Percentiles rank a stretch among this genome's conserved stretches.
phyloP scores from a whole-genome alignment of 2,329 filamentous ascomycete species.

The Aspergillus caelatus region DNA sequence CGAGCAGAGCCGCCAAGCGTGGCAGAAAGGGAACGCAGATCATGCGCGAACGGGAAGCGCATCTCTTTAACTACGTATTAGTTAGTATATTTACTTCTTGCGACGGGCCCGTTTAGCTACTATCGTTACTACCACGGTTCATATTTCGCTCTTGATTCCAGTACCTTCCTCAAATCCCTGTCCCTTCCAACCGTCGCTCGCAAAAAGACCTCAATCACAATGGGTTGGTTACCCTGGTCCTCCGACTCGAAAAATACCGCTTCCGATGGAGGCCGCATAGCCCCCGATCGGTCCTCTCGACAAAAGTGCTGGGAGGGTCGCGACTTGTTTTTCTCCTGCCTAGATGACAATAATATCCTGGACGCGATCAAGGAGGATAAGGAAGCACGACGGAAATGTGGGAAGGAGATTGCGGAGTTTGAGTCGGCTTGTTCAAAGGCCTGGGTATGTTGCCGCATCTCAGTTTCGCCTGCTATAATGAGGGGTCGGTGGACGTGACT shows the following conservation, averaged over 20 bases:
- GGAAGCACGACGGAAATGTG: constrained; percentile 61
- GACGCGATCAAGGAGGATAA: constrained; percentile 68
- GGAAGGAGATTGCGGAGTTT: constrained; percentile 65
- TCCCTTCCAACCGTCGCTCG: background rate
- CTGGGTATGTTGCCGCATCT: constrained; percentile 71
- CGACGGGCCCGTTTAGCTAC: background rate
- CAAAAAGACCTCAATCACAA: constrained; percentile 29
- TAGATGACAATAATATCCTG: constrained; percentile 79
- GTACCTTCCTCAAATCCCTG: background rate
- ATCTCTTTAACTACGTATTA: constrained; percentile 2
- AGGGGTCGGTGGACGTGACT: background rate
- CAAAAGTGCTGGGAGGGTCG: constrained; percentile 86
- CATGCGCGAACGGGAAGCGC: constrained; percentile 1
- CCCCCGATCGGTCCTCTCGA: constrained; percentile 83
- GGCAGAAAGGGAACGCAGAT: constrained; percentile 1
- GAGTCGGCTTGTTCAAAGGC: constrained; percentile 84
- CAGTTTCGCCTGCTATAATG: background rate
- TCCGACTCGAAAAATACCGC: constrained; percentile 44
- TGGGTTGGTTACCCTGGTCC: constrained; percentile 57
- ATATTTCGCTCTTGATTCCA: background rate
- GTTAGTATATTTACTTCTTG: background rate
- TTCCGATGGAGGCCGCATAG: constrained; percentile 66
- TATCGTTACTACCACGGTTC: background rate
- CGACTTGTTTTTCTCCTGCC: constrained; percentile 84
- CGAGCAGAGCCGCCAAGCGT: constrained; percentile 2